Evolutionary conservation across 768 basidiomycete genomes (phyloP), one percentile per base, ranked within the genome.

Genomic region (Tephrocybe sp.): DNA sequence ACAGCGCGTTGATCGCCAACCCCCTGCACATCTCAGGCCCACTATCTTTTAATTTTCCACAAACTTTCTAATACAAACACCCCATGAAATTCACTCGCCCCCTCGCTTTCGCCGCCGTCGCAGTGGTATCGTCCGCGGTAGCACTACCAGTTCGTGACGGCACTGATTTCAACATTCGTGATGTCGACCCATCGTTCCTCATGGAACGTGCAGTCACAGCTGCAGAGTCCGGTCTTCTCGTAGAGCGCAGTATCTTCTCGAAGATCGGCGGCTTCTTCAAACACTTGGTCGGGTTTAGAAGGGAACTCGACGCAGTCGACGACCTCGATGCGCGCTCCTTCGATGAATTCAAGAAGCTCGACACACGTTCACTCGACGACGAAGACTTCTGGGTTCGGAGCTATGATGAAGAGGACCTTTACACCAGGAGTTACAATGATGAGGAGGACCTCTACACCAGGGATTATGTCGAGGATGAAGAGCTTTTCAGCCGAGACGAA

Each of bases 1-100:
- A 37, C 47, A 53, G 55, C 48, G 55, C 51, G 55, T 56, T 50
- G 55, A 56, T 42, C 52, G 49, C 51, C 50, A 43, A 49, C 48
- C 42, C 33, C 30, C 36, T 33, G 43, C 38, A 44, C 27, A 45
- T 45, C 16, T 16, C 39, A 27, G 46, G 39, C 36, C 36, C 39
- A 4, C 16, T 30, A 27, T 45, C 33, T 23, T 40, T 25, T 36
- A 34, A 5, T 29, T 25, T 19, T 45, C 30, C 19, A 30, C 31
- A 24, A n/a, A 3, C 37, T 7, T 19, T 22, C 45, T 18, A 9
- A n/a, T 33, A 25, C 25, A 44, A 9, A n/a, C 24, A 25, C 25
- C 39, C 22, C 30, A 53, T 56, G 55, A 53, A 37, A 39, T 47
- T 53, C 25, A 44, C 37, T 18, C 41, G 13, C 33, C 30, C 42